Evolutionary conservation across 2,329 filamentous ascomycete species (phyloP), one percentile per base, ranked within the genome.

Genomic region (Elsinoe fawcettii): DNA sequence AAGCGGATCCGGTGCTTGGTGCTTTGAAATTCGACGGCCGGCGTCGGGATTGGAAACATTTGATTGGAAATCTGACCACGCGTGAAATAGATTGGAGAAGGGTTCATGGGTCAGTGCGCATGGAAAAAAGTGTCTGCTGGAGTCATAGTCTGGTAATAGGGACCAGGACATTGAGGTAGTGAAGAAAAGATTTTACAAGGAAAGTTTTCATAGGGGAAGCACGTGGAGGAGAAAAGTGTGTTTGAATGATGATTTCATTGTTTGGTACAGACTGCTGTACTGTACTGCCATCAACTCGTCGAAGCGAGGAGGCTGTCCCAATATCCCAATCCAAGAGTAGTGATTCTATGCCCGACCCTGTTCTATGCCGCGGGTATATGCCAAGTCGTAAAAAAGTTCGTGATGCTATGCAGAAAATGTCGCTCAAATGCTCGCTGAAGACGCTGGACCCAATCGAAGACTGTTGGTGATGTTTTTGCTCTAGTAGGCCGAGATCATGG

Each of bases 401-500:
- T 49, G 16, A 49, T 44, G n/a, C 41, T 49, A 36, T 51, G 47
- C 47, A 34, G 22, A 23, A 36, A 53, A 53, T 37, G 49, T 34
- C 49, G 49, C 49, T 53, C 32, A 53, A 39, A 53, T 18, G 49
- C 49, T 39, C 49, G 49, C 49, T 53, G 49, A n/a, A 53, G 30
- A 34, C 49, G 49, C 49, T 53, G 32, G 49, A 53, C 34, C n/a
- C 11, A 16, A 53, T n/a, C 22, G 49, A 53, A 53, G 49, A 53
- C 18, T 20, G 18, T 39, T 16, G n/a, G n/a, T 18, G 18, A 25
- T 53, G 49, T 18, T 39, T 14, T 22, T 36, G 44, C 20, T 30
- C 36, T 49, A 56, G 54, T 56, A 56, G n/a, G 54, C 54, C 9
- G 54, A 16, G 32, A 56, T 56, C 54, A 56, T 56, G n/a, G 54